Evolutionary conservation across 306 rosid species (phyloP).

Genomic region (Vachellia pachyceras): DNA sequence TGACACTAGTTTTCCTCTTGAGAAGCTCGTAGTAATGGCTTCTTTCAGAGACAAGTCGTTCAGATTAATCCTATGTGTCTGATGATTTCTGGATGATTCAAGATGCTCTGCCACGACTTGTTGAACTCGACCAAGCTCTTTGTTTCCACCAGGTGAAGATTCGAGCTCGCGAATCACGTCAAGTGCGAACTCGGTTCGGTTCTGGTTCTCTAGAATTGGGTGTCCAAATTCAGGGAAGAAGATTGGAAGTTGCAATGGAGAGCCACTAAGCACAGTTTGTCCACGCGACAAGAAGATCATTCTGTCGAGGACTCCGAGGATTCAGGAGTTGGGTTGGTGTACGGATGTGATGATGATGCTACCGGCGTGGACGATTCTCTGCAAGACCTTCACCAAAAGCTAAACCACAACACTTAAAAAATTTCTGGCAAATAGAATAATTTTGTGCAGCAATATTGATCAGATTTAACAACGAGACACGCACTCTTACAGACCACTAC

Average conservation of each 20-base stretch:
- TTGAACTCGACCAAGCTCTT: constrained; percentile 63
- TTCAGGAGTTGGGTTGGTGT: constrained; percentile 18
- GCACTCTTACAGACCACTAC: too few species aligned
- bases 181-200: constrained; percentile 70
- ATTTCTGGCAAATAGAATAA: too few species aligned
- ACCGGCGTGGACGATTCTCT: constrained; percentile 72
- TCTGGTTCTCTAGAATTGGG: constrained; percentile 69
- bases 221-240: constrained; percentile 66
- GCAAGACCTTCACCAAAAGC: constrained; percentile 71
- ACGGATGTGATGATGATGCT: constrained; percentile 72
- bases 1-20: constrained; percentile 66
- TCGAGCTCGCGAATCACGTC: constrained; percentile 63
- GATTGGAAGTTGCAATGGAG: constrained; percentile 31
- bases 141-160: constrained; percentile 54
- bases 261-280: background rate
- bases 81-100: constrained; percentile 33
- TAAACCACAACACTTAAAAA: too few species aligned
- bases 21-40: constrained; percentile 70
- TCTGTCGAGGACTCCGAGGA: background rate
- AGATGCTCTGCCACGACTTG: constrained; percentile 58
- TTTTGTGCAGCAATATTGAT: too few species aligned
- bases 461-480: too few species aligned
- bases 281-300: constrained; percentile 13
- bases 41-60: constrained; percentile 52
- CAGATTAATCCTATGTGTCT: background rate